These are phyloP conservation scores for Castanopsis chinensis DNA, from an alignment of 306 rosid genomes.

Conservation along the genomic window DNA sequence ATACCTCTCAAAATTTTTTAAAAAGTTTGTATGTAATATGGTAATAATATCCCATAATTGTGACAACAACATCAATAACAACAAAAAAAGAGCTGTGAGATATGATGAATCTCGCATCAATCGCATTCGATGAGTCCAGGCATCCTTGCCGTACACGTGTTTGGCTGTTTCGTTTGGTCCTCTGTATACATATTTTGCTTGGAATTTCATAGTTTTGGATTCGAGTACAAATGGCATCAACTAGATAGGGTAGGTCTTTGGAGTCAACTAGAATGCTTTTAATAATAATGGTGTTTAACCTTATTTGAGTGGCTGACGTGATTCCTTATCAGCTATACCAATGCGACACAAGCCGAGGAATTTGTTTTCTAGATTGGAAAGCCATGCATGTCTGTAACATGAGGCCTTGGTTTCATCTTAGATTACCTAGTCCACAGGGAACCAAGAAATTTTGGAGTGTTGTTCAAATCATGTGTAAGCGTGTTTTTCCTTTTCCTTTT, in stretches of 20 bases:
- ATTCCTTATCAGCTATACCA: slow-evolving; percentile 33
- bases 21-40: neutral
- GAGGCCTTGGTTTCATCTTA: slow-evolving; percentile 24
- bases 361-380: slow-evolving; percentile 22
- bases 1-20: neutral
- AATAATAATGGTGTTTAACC: slow-evolving; percentile 23
- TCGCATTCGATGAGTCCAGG: slow-evolving; percentile 18
- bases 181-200: neutral
- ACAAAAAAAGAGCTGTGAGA: neutral
- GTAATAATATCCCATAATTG: slow-evolving; percentile 14
- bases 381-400: slow-evolving; percentile 13
- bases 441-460: slow-evolving; percentile 34
- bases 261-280: slow-evolving; percentile 19
- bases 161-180: neutral
- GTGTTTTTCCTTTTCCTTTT: neutral
- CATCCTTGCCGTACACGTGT: slow-evolving; percentile 61
- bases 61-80: slow-evolving; percentile 13
- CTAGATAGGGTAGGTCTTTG: neutral
- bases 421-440: slow-evolving; percentile 35
- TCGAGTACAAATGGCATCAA: neutral
- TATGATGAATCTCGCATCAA: slow-evolving; percentile 20
- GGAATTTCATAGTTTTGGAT: slow-evolving; percentile 9
- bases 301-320: slow-evolving; percentile 34
- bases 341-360: slow-evolving; percentile 17
- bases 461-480: neutral